These are phyloP conservation scores for Saturnispora silvae DNA, from an alignment of 805 yeast genomes.

Conservation along the genomic window DNA sequence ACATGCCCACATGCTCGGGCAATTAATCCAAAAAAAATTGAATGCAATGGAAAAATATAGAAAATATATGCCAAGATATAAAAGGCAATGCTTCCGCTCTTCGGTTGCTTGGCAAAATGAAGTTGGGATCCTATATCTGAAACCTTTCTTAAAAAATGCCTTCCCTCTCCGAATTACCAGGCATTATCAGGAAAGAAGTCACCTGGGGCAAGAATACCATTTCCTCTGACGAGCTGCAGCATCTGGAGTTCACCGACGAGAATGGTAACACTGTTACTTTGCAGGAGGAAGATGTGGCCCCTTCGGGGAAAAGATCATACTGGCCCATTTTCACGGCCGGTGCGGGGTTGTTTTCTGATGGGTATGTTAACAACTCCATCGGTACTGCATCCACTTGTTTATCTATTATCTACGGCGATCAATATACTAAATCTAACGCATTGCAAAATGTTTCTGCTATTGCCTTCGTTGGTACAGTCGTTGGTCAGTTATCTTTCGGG, in stretches of 20 bases:
- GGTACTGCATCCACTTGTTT: conserved; percentile 69
- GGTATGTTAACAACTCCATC: conserved; percentile 80
- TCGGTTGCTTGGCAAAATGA: no score
- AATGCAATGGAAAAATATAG: no score
- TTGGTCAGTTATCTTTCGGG: conserved; percentile 79
- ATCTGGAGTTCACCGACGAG: conserved; percentile 13
- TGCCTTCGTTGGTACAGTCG: conserved; percentile 85
- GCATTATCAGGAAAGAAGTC: conserved; percentile 17
- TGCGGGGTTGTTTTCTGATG: conserved; percentile 89
- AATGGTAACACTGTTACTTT: conserved; percentile 16
- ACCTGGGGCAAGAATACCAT: conserved; percentile 20
- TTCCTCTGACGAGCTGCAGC: conserved; percentile 14
- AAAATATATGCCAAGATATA: no score
- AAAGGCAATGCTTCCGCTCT: background rate
- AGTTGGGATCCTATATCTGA: no score
- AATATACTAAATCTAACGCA: conserved; percentile 55
- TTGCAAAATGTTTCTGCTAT: conserved; percentile 74
- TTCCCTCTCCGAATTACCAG: conserved; percentile 8
- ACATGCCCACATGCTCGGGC: background rate
- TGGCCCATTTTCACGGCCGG: conserved; percentile 80
- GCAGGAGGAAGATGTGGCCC: conserved; percentile 19
- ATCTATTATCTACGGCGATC: conserved; percentile 50
- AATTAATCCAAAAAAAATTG: no score
- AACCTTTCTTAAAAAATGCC: conserved; percentile 14
- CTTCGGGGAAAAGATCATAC: conserved; percentile 19